A percentile compares a stretch with the other conserved stretches of the same genome.
Evolutionary conservation across 225 moss, liverwort and hornwort species (phyloP).

Genomic region (Sphagnum contortum): DNA sequence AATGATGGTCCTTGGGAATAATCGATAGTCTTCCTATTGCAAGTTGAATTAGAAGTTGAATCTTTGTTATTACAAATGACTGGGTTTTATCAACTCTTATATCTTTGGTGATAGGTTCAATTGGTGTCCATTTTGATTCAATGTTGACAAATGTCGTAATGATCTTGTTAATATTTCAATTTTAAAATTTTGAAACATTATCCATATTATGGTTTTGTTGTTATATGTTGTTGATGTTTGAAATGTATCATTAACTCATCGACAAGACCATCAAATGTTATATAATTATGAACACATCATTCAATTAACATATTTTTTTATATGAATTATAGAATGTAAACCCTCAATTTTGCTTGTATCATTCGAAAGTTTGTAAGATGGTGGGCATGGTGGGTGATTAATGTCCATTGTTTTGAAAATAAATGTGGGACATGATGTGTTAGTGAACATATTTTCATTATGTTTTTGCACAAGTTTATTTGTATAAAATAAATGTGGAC

Average conservation of each 20-base stretch:
- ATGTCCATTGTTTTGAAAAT: conserved; percentile 1
- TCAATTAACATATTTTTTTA: conserved; percentile 2
- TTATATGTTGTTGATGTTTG: neutral
- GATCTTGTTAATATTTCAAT: neutral
- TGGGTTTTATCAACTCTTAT: neutral
- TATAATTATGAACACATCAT: conserved; percentile 1
- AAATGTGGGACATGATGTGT: neutral
- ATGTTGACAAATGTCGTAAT: neutral
- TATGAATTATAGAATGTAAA: neutral
- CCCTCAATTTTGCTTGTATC: neutral
- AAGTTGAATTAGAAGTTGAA: conserved; percentile 2
- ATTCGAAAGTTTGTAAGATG: neutral
- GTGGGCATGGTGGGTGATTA: neutral
- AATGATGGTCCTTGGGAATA: neutral
- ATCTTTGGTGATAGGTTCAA: conserved; percentile 1
- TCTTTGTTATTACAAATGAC: neutral
- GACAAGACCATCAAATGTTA: neutral
- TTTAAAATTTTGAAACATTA: neutral
- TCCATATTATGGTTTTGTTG: neutral
- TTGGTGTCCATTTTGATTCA: neutral
- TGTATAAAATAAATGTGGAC: conserved; percentile 1
- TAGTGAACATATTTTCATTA: neutral
- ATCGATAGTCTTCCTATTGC: neutral
- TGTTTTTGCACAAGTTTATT: neutral
- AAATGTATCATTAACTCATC: neutral